Evolutionary conservation across 768 basidiomycete species (phyloP).

Genomic region (Kwoniella dejecticola): DNA sequence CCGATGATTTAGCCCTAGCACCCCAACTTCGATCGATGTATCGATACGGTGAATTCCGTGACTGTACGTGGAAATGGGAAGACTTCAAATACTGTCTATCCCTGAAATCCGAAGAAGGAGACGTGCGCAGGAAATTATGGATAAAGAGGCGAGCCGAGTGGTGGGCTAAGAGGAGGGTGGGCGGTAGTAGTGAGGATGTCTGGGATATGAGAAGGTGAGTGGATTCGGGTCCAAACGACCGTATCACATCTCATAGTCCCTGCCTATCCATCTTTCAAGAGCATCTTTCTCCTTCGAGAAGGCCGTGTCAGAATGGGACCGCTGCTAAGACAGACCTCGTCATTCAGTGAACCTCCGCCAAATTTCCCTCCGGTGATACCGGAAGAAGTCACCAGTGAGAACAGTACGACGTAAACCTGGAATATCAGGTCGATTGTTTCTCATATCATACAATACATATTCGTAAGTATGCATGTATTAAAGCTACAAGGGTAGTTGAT

Average conservation of each 20-base stretch:
- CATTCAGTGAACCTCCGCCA: slow-evolving; percentile 60
- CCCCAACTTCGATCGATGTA: slow-evolving; percentile 83
- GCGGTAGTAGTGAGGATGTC: slow-evolving; percentile 87
- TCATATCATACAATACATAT: too few relatives aligned
- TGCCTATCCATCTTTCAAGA: too few relatives aligned
- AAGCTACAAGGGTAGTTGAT: too few relatives aligned
- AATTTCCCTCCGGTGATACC: slow-evolving; percentile 59
- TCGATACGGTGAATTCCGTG: slow-evolving; percentile 72
- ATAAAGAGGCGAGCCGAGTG: slow-evolving; percentile 83
- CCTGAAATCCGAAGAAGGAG: slow-evolving; percentile 73
- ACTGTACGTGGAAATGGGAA: slow-evolving; percentile 75
- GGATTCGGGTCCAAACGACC: too few relatives aligned
- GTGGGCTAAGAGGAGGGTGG: slow-evolving; percentile 80
- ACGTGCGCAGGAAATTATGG: slow-evolving; percentile 79
- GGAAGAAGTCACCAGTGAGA: slow-evolving; percentile 27
- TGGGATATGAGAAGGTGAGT: slow-evolving; percentile 86
- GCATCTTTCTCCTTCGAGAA: too few relatives aligned
- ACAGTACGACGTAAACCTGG: slow-evolving; percentile 10
- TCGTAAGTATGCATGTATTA: too few relatives aligned
- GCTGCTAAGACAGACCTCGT: background rate
- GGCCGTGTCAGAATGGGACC: background rate
- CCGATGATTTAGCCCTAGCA: slow-evolving; percentile 63
- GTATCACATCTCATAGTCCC: too few relatives aligned
- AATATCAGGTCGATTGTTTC: too few relatives aligned
- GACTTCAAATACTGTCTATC: slow-evolving; percentile 96